Base-by-base conservation (phyloP, 768 basidiomycete genomes). In the Pleurotus eryngii region DNA sequence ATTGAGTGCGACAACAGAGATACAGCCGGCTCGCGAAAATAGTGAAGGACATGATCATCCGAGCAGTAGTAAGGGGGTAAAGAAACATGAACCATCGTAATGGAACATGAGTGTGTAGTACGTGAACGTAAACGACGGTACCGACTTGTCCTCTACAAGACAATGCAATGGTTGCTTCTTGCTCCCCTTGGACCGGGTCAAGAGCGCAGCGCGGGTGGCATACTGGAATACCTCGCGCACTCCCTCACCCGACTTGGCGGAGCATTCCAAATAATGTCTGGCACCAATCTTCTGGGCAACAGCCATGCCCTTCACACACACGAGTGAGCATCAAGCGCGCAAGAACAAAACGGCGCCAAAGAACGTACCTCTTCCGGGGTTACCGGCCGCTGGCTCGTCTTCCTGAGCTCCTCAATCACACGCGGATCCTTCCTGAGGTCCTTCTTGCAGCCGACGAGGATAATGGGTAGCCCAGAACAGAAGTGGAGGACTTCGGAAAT, bases 361-460 rank as follows among this genome's bases (percentile, higher is more conserved):
- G 45, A 5, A 72, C 77, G 35, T 49, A 90, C 94, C 85, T 96
- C 93, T 74, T 95, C 91, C 51, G 90, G 87, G 35, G 92, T 90
- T 35, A 99, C 95, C 49, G 96, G 95, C 71, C 92, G 80, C 79
- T 98, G 96, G 69, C 84, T 90, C 58, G 92, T 95, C 85, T 92
- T 92, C 71, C 90, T 82, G 61, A 99, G 84, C 75, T 96, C 94
- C 59, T 97, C 94, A 55, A 96, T 90, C 49, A 95, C 94, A 69
- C 93, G 85, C 30, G 85, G 83, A 76, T 99, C 96, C 66, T 91
- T 87, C 73, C 96, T 81, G 60, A 99, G 84, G 76, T 99, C 97
- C 82, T 95, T 98, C 87, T 98, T 98, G 84, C 93, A 97, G 14
- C 93, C 97, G 62, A 99, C 95, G 57, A 99, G 89, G 68, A 99